Evolutionary conservation across 306 rosid genomes (phyloP).

Genomic region (Vigna nakashimae): DNA sequence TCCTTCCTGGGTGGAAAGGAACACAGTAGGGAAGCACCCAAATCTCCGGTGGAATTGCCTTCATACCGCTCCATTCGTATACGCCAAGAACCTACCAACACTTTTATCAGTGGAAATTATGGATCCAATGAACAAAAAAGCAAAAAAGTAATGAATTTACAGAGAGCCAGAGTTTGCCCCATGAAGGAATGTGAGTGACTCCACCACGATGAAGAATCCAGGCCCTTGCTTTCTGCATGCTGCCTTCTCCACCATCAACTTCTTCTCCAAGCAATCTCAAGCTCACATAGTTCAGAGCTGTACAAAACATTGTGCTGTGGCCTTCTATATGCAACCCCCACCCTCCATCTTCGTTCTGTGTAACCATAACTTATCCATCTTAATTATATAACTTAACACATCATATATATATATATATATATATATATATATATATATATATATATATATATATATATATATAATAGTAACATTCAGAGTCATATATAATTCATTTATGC

Average conservation of each 20-base stretch:
- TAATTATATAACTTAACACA: too few relatives aligned
- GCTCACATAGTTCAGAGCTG: slow-evolving; percentile 61
- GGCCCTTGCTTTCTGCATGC: slow-evolving; percentile 57
- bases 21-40: slow-evolving; percentile 75
- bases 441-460: too few relatives aligned
- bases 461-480: too few relatives aligned
- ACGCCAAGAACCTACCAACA: slow-evolving; percentile 66
- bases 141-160: slow-evolving; percentile 28
- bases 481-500: slow-evolving; percentile 1
- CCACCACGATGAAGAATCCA: slow-evolving; percentile 85
- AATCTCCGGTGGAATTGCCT: slow-evolving; percentile 69
- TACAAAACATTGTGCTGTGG: slow-evolving; percentile 74
- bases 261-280: slow-evolving; percentile 76
- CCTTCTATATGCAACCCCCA: slow-evolving; percentile 96
- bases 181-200: slow-evolving; percentile 65
- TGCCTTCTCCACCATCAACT: slow-evolving; percentile 55
- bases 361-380: too few relatives aligned
- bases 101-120: too few relatives aligned
- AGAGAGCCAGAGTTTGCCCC: slow-evolving; percentile 89
- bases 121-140: too few relatives aligned
- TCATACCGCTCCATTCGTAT: slow-evolving; percentile 77
- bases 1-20: slow-evolving; percentile 76
- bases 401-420: too few relatives aligned
- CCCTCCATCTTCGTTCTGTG: slow-evolving; percentile 78
- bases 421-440: too few relatives aligned